Base-by-base conservation (phyloP, 768 basidiomycete genomes). In the Lyophyllum semitale region DNA sequence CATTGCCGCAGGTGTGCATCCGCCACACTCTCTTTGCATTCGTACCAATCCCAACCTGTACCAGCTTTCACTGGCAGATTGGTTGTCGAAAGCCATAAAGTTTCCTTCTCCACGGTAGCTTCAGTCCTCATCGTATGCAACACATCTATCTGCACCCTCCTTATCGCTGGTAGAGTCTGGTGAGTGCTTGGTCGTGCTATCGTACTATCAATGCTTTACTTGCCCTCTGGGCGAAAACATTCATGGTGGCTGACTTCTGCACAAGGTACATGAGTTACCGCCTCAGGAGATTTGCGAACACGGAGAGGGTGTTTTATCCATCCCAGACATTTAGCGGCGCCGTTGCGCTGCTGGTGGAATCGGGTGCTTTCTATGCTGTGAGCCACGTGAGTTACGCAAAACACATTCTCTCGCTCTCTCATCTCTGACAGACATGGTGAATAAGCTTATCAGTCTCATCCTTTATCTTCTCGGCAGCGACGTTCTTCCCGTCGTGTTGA, bases 151-250 rank as follows among this genome's bases (percentile, higher is more conserved):
- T 54, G 52, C 33, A 54, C 57, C 17, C 15, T 50, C 9, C 53
- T 58, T 13, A 50, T 58, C 37, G 57, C 47, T 13, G 52, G 57
- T 12, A 44, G 47, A 41, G 44, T 58, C 42, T 58, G 57, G 57
- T 49, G 22, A 46, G 48, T 5, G 12, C 22, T 23, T 8, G 12
- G 15, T 17, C 35, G 17, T 11, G 50, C 40, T 11, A 40, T 15
- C 47, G 12, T 13, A 3, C 17, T 17, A 42, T 5, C 41, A 5
- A n/a, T 1, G 4, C 17, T 46, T 46, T 9, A 26, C 27, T 18
- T 15, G 27, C 44, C 20, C 7, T 12, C 38, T 32, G 29, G 8
- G 6, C 3, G 11, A 30, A 18, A n/a, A 22, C 8, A n/a, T n/a
- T n/a, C n/a, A n/a, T n/a, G n/a, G 8, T 23, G 25, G 20, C 27